Percentiles rank a stretch among this genome's conserved stretches.
phyloP scores from a whole-genome alignment of 495 filamentous ascomycete species.

The Saxophila tyrrhenica region DNA sequence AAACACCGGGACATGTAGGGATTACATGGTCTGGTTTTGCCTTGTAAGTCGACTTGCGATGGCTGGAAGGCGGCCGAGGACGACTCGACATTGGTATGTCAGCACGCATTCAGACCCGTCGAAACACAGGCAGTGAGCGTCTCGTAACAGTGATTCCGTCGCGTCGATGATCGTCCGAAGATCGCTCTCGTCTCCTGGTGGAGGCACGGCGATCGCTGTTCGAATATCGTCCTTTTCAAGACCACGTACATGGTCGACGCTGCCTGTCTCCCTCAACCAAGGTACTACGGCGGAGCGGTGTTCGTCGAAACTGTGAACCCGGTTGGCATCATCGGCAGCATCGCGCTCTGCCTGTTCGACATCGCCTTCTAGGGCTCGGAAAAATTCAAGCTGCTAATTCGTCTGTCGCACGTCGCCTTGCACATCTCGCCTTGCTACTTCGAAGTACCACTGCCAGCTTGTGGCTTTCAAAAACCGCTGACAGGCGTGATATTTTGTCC shows the following conservation, averaged over 20 bases:
- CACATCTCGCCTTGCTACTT: not conserved
- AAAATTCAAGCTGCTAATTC: not conserved
- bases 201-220: not conserved
- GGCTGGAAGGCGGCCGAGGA: not conserved
- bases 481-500: not conserved
- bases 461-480: not conserved
- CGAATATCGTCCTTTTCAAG: not conserved
- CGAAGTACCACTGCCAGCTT: not conserved
- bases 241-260: not conserved
- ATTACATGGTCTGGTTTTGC: too few species aligned
- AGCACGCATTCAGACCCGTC: not conserved
- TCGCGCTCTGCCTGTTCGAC: not conserved
- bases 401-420: not conserved
- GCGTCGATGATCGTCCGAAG: not conserved
- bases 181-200: not conserved
- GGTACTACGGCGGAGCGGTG: not conserved
- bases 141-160: not conserved
- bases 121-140: not conserved
- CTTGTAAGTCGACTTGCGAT: not conserved
- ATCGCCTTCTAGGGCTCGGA: not conserved
- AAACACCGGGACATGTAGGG: too few species aligned
- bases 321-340: not conserved
- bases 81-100: not conserved
- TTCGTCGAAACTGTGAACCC: not conserved
- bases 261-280: not conserved